A percentile compares a stretch with the other conserved stretches of the same genome.
phyloP scores from a whole-genome alignment of 768 basidiomycete genomes.

The Amanita fuliginea region DNA sequence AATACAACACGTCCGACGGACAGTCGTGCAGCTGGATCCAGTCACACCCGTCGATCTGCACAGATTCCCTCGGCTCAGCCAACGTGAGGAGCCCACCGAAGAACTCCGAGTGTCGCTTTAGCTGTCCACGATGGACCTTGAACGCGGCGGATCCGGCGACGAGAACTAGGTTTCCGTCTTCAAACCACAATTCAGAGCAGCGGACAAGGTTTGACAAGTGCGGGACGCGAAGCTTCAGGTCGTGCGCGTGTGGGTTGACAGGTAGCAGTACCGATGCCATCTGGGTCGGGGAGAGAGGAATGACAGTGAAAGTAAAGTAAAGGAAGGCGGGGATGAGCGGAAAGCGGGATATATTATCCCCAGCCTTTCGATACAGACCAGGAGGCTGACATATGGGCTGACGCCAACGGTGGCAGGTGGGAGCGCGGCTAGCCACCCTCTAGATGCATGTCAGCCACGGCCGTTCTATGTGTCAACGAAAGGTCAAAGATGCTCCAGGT shows the following conservation, averaged over 20 bases:
- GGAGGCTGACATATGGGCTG: background rate
- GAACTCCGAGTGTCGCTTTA: constrained; percentile 69
- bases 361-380: background rate
- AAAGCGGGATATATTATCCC: background rate
- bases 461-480: background rate
- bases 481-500: background rate
- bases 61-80: constrained; percentile 26
- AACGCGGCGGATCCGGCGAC: constrained; percentile 47
- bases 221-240: background rate
- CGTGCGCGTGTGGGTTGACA: background rate
- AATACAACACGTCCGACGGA: constrained; percentile 55
- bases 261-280: background rate
- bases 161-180: constrained; percentile 61
- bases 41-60: constrained; percentile 44
- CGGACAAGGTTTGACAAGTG: constrained; percentile 20
- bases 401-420: background rate
- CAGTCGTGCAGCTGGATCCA: constrained; percentile 54
- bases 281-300: background rate
- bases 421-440: background rate
- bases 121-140: constrained; percentile 67
- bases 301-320: too few species aligned
- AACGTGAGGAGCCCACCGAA: constrained; percentile 58
- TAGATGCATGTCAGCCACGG: background rate
- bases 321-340: too few species aligned
- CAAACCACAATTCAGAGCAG: constrained; percentile 58